Base-by-base conservation (phyloP, 495 filamentous ascomycete genomes). In the Penicillium turbatum region DNA sequence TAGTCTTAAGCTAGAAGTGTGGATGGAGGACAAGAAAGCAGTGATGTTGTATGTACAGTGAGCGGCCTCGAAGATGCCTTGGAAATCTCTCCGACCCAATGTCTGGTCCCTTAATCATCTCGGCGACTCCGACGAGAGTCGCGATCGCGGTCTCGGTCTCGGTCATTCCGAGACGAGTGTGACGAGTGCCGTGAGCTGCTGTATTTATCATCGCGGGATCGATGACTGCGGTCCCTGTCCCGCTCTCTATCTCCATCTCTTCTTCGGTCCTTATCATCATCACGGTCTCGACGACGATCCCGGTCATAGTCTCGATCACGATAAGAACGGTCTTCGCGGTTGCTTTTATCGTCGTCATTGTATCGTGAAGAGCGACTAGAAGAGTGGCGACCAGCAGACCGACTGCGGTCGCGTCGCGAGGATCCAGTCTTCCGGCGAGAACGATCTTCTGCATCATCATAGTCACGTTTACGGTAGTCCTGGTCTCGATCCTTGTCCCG, bases 321-420 rank as follows among this genome's bases (percentile, higher is more conserved):
- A 48, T 65, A 59, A 24, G 67, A 64, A 24, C 67, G 65, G 51
- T 69, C 66, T 38, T 71, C 67, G 40, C 53, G 61, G 12, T 63
- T 56, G n/a, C 59, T 52, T 16, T 44, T 50, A 48, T 66, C 64
- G 9, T 67, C 62, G 16, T 67, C 69, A 12, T 72, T 61, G 26
- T 72, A 64, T 32, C 60, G 62, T n/a, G 66, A 64, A 10, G 66
- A 63, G 7, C 64, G 61, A 48, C 69, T 53, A 16, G 70, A 67
- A 21, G 61, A 71, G 41, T 70, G 59, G 16, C 66, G 68, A 34
- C 67, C 62, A 37, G 62, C 59, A 16, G 69, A 71, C 6, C 59
- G 63, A 45, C 71, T 73, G 29, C 72, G 61, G 34, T 73, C 69
- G 17, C 71, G 63, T 24, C 65, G 63, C 1, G 72, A 74, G 17